Evolutionary conservation across 2,329 filamentous ascomycete species (phyloP).

Genomic region (Colletotrichum sp.): DNA sequence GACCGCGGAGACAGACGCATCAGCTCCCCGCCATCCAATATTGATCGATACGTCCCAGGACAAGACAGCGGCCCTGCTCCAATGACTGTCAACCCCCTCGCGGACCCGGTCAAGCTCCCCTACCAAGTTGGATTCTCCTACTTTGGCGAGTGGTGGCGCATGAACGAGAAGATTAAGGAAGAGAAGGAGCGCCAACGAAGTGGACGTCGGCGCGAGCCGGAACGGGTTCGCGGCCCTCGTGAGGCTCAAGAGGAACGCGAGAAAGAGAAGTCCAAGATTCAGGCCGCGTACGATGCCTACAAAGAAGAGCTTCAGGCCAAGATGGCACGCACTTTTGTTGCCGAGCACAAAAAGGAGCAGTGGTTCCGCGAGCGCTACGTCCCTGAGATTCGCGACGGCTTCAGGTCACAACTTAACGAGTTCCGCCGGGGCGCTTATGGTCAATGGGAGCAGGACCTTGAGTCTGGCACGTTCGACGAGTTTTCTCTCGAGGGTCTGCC

Average conservation of each 20-base stretch:
- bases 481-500: slow-evolving; percentile 94
- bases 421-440: slow-evolving; percentile 80
- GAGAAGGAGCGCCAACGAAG: slow-evolving; percentile 76
- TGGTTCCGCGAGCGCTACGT: slow-evolving; percentile 98
- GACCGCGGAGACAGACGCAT: slow-evolving; percentile 54
- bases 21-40: slow-evolving; percentile 69
- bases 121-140: slow-evolving; percentile 87
- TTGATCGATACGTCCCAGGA: slow-evolving; percentile 85
- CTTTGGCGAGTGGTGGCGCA: slow-evolving; percentile 86
- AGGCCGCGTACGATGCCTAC: slow-evolving; percentile 70
- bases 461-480: slow-evolving; percentile 87
- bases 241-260: slow-evolving; percentile 77
- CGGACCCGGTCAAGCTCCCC: slow-evolving; percentile 74
- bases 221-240: slow-evolving; percentile 66
- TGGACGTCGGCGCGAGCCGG: slow-evolving; percentile 71
- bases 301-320: slow-evolving; percentile 73
- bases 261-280: slow-evolving; percentile 80
- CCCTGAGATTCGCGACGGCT: slow-evolving; percentile 76
- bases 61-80: slow-evolving; percentile 60
- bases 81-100: slow-evolving; percentile 66
- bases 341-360: slow-evolving; percentile 91
- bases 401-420: slow-evolving; percentile 78
- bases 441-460: slow-evolving; percentile 89
- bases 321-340: slow-evolving; percentile 90
- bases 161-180: slow-evolving; percentile 82